Evolutionary conservation across 1,284 basidiomycete species (phyloP), one percentile per base, ranked within the genome.

Genomic region (Sanghuangporus baumii): DNA sequence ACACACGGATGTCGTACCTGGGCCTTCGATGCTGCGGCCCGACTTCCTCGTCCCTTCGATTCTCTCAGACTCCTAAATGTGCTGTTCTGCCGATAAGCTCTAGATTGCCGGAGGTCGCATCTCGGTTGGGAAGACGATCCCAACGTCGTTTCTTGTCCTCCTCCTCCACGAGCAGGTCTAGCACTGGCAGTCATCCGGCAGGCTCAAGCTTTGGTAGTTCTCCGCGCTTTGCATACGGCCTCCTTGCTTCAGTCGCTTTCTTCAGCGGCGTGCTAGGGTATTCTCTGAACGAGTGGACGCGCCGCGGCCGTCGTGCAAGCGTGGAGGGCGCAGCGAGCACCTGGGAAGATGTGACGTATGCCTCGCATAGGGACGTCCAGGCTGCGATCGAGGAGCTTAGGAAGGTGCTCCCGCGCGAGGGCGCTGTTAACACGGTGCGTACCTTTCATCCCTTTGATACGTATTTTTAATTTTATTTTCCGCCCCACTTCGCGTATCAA

Each of bases 331-430:
- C 23, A 9, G 36, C 46, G 31, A 38, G 34, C 18, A 61, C 63
- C 12, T 61, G 61, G 60, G 41, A 57, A 20, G 52, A 59, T 50
- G 57, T 60, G 16, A 51, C 47, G 20, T 85, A 85, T 66, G 83
- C 78, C 6, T 76, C 79, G 34, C 72, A 36, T 2, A 68, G 76
- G 47, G 83, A 85, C 61, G 67, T 87, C 18, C 67, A 78, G 66
- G 67, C 74, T 43, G 86, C 86, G 6, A 87, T 89, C 40, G 69
- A 74, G 31, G 82, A 87, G 65, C 75, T 89, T 31, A 77, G 74
- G 12, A 67, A 70, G 11, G 74, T 75, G 4, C 77, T 89, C 62
- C 78, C 84, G 0, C 76, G 72, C 16, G 69, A 75, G 48, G 72
- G 77, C 31, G 70, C 74, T 14, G 80, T 88, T 31, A 74, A 75